Evolutionary conservation across 768 basidiomycete species (phyloP).

Genomic region (Pleurotus eryngii): DNA sequence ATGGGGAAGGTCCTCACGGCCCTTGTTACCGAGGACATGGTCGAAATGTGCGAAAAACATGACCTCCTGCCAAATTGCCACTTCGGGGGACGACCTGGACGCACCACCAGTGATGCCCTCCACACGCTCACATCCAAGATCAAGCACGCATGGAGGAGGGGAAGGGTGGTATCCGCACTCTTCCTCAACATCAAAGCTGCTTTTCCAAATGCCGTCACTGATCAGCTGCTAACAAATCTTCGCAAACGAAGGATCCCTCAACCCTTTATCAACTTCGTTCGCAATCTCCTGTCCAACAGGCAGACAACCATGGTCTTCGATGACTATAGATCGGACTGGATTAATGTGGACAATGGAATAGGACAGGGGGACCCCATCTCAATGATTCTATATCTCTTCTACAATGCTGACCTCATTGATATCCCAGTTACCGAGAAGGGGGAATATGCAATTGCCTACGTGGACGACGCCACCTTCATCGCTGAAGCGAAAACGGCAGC

Average conservation of each 20-base stretch:
- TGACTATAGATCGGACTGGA: conserved; percentile 8
- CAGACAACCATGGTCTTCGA: conserved; percentile 17
- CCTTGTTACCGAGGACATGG: conserved; percentile 19
- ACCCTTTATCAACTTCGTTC: conserved; percentile 15
- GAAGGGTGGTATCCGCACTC: conserved; percentile 30
- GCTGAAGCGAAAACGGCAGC: conserved; percentile 6
- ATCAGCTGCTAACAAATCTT: conserved; percentile 29
- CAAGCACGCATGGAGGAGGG: conserved; percentile 32
- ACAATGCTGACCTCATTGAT: conserved; percentile 19
- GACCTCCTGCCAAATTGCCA: conserved; percentile 30
- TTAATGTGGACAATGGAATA: not conserved
- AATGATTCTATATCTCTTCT: conserved; percentile 16
- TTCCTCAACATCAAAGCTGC: conserved; percentile 42
- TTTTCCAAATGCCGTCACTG: conserved; percentile 34
- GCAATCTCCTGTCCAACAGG: conserved; percentile 10
- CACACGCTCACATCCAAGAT: conserved; percentile 28
- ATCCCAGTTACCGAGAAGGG: conserved; percentile 1
- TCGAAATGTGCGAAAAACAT: conserved; percentile 22
- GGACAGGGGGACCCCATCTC: conserved; percentile 3
- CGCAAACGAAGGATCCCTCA: conserved; percentile 21
- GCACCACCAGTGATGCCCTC: conserved; percentile 32
- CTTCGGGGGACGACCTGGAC: conserved; percentile 35
- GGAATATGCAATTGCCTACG: conserved; percentile 9
- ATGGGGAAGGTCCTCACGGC: conserved; percentile 24
- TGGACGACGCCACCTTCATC: conserved; percentile 14